A percentile compares a stretch with the other conserved stretches of the same genome.
Conservation (phyloP, 805 yeast species). For the Novakomyces olei region DNA sequence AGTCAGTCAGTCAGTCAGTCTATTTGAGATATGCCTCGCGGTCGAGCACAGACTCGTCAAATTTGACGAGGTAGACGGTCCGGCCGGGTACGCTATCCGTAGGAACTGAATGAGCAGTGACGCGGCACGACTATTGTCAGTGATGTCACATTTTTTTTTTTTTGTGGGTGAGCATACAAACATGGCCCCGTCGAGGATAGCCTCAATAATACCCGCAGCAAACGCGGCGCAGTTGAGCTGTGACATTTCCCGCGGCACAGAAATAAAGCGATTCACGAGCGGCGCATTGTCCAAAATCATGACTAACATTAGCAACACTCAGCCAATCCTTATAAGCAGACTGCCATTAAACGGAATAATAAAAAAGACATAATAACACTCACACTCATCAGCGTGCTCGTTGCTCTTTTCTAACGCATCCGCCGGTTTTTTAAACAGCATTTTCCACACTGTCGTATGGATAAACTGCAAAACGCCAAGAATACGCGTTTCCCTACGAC, state of each 20-base stretch:
- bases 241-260: constrained; percentile 60
- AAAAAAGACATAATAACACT: not conserved
- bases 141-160: not conserved
- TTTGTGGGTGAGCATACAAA: constrained; percentile 17
- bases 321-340: not conserved
- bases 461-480: constrained; percentile 53
- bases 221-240: constrained; percentile 63
- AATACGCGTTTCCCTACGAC: constrained; percentile 41
- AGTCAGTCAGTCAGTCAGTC: too few species aligned
- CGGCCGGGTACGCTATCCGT: too few species aligned
- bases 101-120: too few species aligned
- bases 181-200: constrained; percentile 49
- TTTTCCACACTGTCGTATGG: constrained; percentile 49
- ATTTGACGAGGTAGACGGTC: not conserved
- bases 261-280: constrained; percentile 43
- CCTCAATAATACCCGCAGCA: constrained; percentile 69
- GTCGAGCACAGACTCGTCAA: too few species aligned
- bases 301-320: constrained; percentile 6
- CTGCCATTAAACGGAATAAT: not conserved
- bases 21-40: too few species aligned
- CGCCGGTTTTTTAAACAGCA: constrained; percentile 49
- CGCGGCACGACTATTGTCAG: not conserved
- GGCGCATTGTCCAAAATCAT: constrained; percentile 70
- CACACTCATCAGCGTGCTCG: constrained; percentile 37
- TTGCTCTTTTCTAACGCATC: constrained; percentile 57